Evolutionary conservation across 352 stramenopile genomes (phyloP), one percentile per base, ranked within the genome.

Genomic region (Globisporangium abappressorium): DNA sequence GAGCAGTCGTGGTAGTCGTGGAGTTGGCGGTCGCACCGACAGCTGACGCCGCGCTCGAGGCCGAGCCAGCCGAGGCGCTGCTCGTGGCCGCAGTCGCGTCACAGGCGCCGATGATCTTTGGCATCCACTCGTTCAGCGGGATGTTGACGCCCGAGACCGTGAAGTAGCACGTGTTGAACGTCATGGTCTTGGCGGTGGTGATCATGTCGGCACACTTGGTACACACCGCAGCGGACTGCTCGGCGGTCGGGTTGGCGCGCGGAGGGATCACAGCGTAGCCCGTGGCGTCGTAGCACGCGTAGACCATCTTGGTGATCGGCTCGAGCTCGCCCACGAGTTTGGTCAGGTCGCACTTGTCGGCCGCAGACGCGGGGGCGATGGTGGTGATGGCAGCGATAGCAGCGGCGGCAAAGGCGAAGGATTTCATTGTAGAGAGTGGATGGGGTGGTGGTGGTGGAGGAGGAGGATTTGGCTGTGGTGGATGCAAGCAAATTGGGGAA

Each of bases 81-180:
- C 4, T 57, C 24, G 60, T 60, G n/a, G 62, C 12, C 2, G 38
- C 36, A 11, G 36, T 43, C 36, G 41, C 41, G 14, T 47, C 49
- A 28, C 62, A 67, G 20, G 22, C 62, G 18, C 53, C 49, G 18
- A 34, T 57, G 9, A 61, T 46, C 49, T 59, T 61, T 20, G 20
- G 43, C 28, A 69, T 15, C 53, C 55, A 69, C 20, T 62, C 53
- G 55, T 64, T 57, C 14, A 69, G 30, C 22, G 54, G 54, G 53
- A 62, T 64, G 64, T 62, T 30, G 41, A 64, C 64, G 30, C 64
- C 56, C 30, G n/a, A 33, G 30, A 69, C 54, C 54, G 26, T 22
- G 28, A 69, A 64, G 20, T 56, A 64, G 43, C 64, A 69, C 43
- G 55, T 36, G 20, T 46, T 56, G 64, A 69, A 69, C 11, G 38